These are phyloP conservation scores for Neoscytalidium dimidiatum DNA, from an alignment of 2,329 filamentous ascomycete genomes.

Conservation along the genomic window DNA sequence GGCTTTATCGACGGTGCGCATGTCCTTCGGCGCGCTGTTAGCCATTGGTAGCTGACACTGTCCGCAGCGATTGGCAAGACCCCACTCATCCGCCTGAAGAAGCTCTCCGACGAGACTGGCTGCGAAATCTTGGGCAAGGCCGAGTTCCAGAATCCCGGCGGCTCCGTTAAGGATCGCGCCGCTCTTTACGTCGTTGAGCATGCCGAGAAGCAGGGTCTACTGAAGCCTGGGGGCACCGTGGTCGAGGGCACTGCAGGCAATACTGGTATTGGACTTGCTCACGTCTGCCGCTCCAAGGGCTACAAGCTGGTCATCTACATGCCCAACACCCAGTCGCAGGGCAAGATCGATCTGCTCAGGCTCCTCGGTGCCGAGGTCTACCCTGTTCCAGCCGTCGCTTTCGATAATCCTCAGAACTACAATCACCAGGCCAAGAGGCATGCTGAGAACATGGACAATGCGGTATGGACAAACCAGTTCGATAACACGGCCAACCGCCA, in stretches of 20 bases:
- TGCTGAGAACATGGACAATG: slow-evolving; percentile 81
- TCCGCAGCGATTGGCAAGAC: slow-evolving; percentile 90
- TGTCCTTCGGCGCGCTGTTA: neutral
- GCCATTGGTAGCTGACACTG: slow-evolving; percentile 20
- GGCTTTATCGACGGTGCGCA: slow-evolving; percentile 73
- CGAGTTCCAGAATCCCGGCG: slow-evolving; percentile 98
- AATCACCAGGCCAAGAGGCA: slow-evolving; percentile 93
- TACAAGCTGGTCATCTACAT: slow-evolving; percentile 99
- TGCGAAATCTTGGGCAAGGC: slow-evolving; percentile 96
- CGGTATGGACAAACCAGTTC: slow-evolving; percentile 99
- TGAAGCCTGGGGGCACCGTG: slow-evolving; percentile 86
- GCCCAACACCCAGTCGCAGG: slow-evolving; percentile 97
- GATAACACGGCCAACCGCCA: slow-evolving; percentile 93
- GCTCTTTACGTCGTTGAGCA: slow-evolving; percentile 92
- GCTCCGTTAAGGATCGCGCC: slow-evolving; percentile 93
- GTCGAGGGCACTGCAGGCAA: slow-evolving; percentile 97
- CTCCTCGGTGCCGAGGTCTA: slow-evolving; percentile 93
- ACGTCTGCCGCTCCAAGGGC: slow-evolving; percentile 88
- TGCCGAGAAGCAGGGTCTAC: slow-evolving; percentile 83
- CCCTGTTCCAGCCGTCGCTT: slow-evolving; percentile 92
- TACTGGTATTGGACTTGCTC: slow-evolving; percentile 95
- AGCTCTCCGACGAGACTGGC: slow-evolving; percentile 84
- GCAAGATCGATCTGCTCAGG: slow-evolving; percentile 91
- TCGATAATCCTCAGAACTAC: slow-evolving; percentile 94
- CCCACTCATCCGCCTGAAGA: slow-evolving; percentile 86